Conservation (phyloP, 2,329 filamentous ascomycete species). For the Tolypocladium tundrense region DNA sequence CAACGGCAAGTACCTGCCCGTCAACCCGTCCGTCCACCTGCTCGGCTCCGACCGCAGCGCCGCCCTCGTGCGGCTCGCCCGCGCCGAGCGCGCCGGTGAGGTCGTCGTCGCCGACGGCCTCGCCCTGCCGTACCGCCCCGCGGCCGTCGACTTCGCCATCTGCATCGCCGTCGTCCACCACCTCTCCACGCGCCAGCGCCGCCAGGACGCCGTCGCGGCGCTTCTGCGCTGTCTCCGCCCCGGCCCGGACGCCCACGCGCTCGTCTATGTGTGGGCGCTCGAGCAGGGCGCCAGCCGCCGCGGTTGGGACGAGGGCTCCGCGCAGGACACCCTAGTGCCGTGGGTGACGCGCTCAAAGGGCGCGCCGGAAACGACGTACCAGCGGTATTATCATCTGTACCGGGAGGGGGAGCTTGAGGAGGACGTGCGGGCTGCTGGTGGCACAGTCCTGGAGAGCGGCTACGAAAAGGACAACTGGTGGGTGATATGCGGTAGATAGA, state of each 20-base stretch:
- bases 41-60: slow-evolving; percentile 75
- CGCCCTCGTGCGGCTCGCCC: slow-evolving; percentile 41
- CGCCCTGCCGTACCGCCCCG: slow-evolving; percentile 62
- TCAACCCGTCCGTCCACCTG: slow-evolving; percentile 69
- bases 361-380: slow-evolving; percentile 49
- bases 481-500: slow-evolving; percentile 48
- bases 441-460: slow-evolving; percentile 64
- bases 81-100: slow-evolving; percentile 40
- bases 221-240: slow-evolving; percentile 57
- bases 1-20: slow-evolving; percentile 87
- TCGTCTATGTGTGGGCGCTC: slow-evolving; percentile 92
- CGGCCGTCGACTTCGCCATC: slow-evolving; percentile 68
- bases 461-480: slow-evolving; percentile 99
- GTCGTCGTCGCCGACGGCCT: slow-evolving; percentile 75
- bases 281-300: slow-evolving; percentile 81
- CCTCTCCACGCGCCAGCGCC: slow-evolving; percentile 65
- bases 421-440: slow-evolving; percentile 66
- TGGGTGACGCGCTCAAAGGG: slow-evolving; percentile 60
- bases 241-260: slow-evolving; percentile 51
- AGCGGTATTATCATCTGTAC: slow-evolving; percentile 94
- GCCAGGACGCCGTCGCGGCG: slow-evolving; percentile 60
- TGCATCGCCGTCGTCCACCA: slow-evolving; percentile 94
- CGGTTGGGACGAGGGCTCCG: slow-evolving; percentile 74
- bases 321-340: slow-evolving; percentile 90
- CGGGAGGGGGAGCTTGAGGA: slow-evolving; percentile 75